Evolutionary conservation across 2,329 filamentous ascomycete genomes (phyloP), one percentile per base, ranked within the genome.

Genomic region (Trichoderma sp.): DNA sequence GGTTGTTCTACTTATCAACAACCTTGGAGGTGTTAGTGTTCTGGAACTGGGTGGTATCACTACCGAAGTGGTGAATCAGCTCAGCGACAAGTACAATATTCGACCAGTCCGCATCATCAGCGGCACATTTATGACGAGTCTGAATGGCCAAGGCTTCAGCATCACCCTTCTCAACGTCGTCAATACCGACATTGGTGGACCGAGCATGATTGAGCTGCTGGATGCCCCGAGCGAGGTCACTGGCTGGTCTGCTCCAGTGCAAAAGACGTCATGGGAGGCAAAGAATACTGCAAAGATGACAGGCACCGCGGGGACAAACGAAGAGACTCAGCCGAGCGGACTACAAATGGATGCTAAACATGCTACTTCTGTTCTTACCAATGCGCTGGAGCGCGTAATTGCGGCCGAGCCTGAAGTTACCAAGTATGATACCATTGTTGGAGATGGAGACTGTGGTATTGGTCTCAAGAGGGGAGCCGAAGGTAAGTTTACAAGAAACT

Each of bases 381-480:
- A 84, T 18, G 93, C 88, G 0, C 85, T 95, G 18, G 85, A 93
- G 66, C 87, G 86, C 45, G 85, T 95, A 16, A 89, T 94, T 77
- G 87, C 86, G 0, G 92, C 88, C 1, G 93, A 95, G 82, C 91
- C 93, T 1, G 91, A 94, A 68, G 88, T 95, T 68, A 95, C 93
- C 0, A 89, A 86, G 67, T 95, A 91, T 80, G 93, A 95, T 81
- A 97, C 94, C 0, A 91, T 97, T 14, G 94, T 97, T 29, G 95
- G 95, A 59, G 95, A 98, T 81, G 95, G 95, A 64, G 95, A 98
- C 84, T 98, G 95, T 81, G 95, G 95, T 11, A 94, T 95, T 75
- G 94, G 94, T 6, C 87, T 98, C 77, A 95, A 94, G 86, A 91
- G 95, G 77, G 95, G 95, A 66, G 95, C 95, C n/a, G 93, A 97